Percentiles rank a stretch among this genome's conserved stretches.
Evolutionary conservation across 495 filamentous ascomycete genomes (phyloP).

Genomic region (Aspergillus incahuasiensis): DNA sequence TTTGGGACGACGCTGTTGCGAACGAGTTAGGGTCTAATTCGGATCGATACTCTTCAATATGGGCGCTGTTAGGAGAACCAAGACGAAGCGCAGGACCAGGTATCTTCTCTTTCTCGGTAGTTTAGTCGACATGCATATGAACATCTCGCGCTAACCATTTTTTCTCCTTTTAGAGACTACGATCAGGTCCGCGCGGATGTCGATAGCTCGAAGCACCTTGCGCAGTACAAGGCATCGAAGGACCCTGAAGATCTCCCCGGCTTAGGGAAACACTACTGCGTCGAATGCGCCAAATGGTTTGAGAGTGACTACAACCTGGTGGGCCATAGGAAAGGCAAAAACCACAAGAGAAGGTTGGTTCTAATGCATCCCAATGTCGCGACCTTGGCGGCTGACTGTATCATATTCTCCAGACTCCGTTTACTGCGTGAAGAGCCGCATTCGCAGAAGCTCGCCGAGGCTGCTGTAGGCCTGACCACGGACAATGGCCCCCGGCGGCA

Average conservation of each 20-base stretch:
- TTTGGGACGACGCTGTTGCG: slow-evolving; percentile 8
- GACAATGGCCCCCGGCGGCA: slow-evolving; percentile 53
- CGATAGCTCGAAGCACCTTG: slow-evolving; percentile 67
- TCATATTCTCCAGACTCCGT: slow-evolving; percentile 53
- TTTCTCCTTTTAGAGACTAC: slow-evolving; percentile 66
- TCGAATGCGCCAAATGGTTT: slow-evolving; percentile 96
- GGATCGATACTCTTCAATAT: slow-evolving; percentile 36
- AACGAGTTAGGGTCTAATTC: slow-evolving; percentile 14
- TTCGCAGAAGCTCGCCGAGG: slow-evolving; percentile 79
- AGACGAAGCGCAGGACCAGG: slow-evolving; percentile 58
- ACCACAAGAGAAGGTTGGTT: slow-evolving; percentile 80
- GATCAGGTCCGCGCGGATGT: slow-evolving; percentile 87
- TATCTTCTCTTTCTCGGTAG: slow-evolving; percentile 22
- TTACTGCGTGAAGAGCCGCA: slow-evolving; percentile 76
- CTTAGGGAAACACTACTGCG: slow-evolving; percentile 77
- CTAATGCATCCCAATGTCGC: not conserved
- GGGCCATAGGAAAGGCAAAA: slow-evolving; percentile 78
- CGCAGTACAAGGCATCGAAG: slow-evolving; percentile 70
- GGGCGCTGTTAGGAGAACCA: slow-evolving; percentile 51
- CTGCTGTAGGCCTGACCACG: slow-evolving; percentile 64
- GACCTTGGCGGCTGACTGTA: slow-evolving; percentile 8
- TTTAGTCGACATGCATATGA: not conserved
- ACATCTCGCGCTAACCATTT: not conserved
- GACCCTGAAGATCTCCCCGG: slow-evolving; percentile 82
- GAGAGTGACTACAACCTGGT: slow-evolving; percentile 76